phyloP scores from a whole-genome alignment of 2,329 filamentous ascomycete species.

The Phialemoniopsis sp. region DNA sequence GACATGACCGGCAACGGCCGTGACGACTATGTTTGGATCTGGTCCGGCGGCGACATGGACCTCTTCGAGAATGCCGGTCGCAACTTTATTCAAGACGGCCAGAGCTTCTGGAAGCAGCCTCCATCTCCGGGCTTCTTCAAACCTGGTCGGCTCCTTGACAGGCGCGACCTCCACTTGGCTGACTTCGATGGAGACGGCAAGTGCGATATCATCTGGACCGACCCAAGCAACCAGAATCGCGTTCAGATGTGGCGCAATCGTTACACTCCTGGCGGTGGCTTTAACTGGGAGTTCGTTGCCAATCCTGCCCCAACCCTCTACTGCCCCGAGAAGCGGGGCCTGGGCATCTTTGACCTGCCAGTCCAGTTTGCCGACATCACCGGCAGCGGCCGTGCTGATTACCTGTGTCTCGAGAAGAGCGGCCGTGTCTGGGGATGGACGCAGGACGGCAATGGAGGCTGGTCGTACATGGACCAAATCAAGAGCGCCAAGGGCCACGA shows the following conservation, averaged over 20 bases:
- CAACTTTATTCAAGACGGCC: no score
- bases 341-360: slow-evolving; percentile 18
- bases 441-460: no score
- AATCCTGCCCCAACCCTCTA: no score
- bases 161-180: no score
- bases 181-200: no score
- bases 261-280: no score
- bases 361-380: slow-evolving; percentile 25
- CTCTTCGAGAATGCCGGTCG: slow-evolving; percentile 10
- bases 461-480: slow-evolving; percentile 21
- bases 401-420: slow-evolving; percentile 23
- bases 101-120: neutral
- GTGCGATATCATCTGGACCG: no score
- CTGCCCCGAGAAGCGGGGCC: slow-evolving; percentile 15
- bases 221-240: no score
- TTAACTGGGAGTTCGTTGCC: no score
- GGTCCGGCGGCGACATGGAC: slow-evolving; percentile 7
- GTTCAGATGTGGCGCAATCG: no score
- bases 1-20: slow-evolving; percentile 21
- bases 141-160: no score
- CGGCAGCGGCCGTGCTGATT: slow-evolving; percentile 21
- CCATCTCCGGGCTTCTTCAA: no score
- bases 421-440: slow-evolving; percentile 17
- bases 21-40: slow-evolving; percentile 18
- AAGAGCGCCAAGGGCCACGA: slow-evolving; percentile 10